Evolutionary conservation across 345 rosid genomes (phyloP), one percentile per base, ranked within the genome.

Genomic region (Anastatica hierochuntica): DNA sequence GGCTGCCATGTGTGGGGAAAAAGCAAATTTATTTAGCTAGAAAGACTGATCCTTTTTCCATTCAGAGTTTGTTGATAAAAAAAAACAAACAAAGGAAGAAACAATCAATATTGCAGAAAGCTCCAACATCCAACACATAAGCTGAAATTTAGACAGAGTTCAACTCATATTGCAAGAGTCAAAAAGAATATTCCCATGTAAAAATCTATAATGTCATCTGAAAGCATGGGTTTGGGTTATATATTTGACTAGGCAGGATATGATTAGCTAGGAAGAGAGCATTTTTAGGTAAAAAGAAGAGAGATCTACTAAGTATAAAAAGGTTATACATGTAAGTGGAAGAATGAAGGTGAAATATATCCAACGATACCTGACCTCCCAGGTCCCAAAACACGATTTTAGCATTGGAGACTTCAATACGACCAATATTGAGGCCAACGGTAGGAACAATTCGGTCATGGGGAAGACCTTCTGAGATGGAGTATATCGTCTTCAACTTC

Each of bases 351-450:
- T 2, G 33, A 9, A 24, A 24, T 4, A 24, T 29, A 29, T 13
- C n/a, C n/a, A n/a, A n/a, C n/a, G n/a, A n/a, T 60, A 85, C 99
- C 92, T 94, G 97, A 62, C 99, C 99, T 20, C 99, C 99, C 8
- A 94, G 76, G 63, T 94, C 99, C 99, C 99, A 94, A 57, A 88
- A 85, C 41, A 94, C 80, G 11, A 94, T 87, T 73, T 94, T 94
- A 14, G 95, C 49, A 70, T 81, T 85, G 20, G 88, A 53, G 56
- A 74, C 78, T 85, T 88, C 94, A 34, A 83, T 73, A 14, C 95
- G 94, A 49, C 94, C 97, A 43, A 94, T 85, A 62, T 94, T 94
- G 3, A 94, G 83, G n/a, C 99, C 99, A 42, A 94, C 97, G 1
- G 99, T 94, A n/a, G 99, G 97, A 60, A 85, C 89, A 41, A 94